Percentiles rank a stretch among this genome's conserved stretches.
Evolutionary conservation across 495 filamentous ascomycete genomes (phyloP).

Genomic region (Neurospora tetraspora): DNA sequence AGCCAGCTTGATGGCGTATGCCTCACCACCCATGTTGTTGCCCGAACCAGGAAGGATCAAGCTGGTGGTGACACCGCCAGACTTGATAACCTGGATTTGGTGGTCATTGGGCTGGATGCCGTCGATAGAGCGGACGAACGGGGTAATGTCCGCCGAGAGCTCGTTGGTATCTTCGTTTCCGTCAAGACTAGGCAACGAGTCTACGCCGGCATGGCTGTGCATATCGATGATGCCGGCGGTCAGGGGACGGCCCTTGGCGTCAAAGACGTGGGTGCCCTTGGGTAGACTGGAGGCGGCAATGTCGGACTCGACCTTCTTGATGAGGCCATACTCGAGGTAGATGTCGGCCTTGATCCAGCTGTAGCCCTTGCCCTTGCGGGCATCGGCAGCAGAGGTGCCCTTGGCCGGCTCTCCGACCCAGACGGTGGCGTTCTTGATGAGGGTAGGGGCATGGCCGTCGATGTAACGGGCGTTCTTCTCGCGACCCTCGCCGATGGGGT

Average conservation of each 20-base stretch:
- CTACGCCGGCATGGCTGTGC: slow-evolving; percentile 50
- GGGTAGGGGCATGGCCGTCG: slow-evolving; percentile 34
- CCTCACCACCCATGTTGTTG: slow-evolving; percentile 61
- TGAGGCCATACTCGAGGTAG: slow-evolving; percentile 38
- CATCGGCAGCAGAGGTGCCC: slow-evolving; percentile 30
- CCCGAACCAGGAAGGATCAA: slow-evolving; percentile 54
- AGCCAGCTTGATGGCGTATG: slow-evolving; percentile 52
- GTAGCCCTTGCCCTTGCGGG: slow-evolving; percentile 37
- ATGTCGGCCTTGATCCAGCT: slow-evolving; percentile 36
- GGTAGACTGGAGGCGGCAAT: slow-evolving; percentile 25
- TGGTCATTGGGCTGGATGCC: slow-evolving; percentile 39
- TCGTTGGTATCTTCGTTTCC: slow-evolving; percentile 45
- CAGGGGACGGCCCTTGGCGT: slow-evolving; percentile 47
- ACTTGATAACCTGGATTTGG: slow-evolving; percentile 51
- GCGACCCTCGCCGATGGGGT: slow-evolving; percentile 35
- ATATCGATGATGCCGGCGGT: slow-evolving; percentile 59
- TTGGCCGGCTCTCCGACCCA: slow-evolving; percentile 42
- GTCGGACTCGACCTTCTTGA: slow-evolving; percentile 28
- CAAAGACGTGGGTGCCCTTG: slow-evolving; percentile 30
- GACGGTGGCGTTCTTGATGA: slow-evolving; percentile 42
- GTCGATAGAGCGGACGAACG: slow-evolving; percentile 50
- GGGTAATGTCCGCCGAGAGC: slow-evolving; percentile 40
- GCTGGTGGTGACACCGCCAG: slow-evolving; percentile 57
- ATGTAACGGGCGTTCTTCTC: slow-evolving; percentile 39
- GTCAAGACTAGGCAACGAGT: slow-evolving; percentile 28